Percentiles rank a stretch among this genome's conserved stretches.
phyloP scores from a whole-genome alignment of 169 alveolate genomes.

The Babesia caballi region DNA sequence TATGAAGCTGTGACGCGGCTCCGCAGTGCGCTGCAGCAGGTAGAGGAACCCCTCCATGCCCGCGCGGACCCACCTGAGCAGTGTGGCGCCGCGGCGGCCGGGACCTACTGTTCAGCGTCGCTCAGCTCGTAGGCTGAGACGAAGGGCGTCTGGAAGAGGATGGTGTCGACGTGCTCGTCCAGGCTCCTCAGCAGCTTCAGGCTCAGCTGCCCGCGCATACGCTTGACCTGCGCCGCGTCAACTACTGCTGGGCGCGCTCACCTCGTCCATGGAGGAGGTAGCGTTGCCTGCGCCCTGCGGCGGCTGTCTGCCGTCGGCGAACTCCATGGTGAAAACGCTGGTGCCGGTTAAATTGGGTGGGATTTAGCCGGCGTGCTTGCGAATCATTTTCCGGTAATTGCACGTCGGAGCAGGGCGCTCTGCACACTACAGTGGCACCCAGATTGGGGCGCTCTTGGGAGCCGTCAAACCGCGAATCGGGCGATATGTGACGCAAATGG shows the following conservation, averaged over 20 bases:
- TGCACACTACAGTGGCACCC: too few relatives aligned
- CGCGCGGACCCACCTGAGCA: conserved; percentile 69
- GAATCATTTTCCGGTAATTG: too few relatives aligned
- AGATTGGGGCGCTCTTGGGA: too few relatives aligned
- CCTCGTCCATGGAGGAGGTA: conserved; percentile 60
- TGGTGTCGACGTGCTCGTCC: conserved; percentile 59
- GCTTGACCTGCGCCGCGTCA: conserved; percentile 24
- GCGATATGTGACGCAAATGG: too few relatives aligned
- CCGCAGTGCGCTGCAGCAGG: conserved; percentile 49
- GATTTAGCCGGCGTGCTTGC: too few relatives aligned
- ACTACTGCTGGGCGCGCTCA: background rate
- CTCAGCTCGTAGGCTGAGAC: conserved; percentile 70
- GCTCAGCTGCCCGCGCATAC: conserved; percentile 61
- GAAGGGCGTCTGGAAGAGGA: conserved; percentile 68
- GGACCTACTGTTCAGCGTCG: conserved; percentile 33
- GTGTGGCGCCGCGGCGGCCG: too few relatives aligned
- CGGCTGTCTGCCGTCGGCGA: too few relatives aligned
- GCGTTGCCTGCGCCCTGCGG: too few relatives aligned
- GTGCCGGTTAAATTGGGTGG: too few relatives aligned
- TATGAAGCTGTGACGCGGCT: conserved; percentile 60
- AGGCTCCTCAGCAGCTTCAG: conserved; percentile 61
- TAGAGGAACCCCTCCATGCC: conserved; percentile 74
- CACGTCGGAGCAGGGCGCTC: too few relatives aligned
- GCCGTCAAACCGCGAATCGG: too few relatives aligned
- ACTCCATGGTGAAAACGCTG: too few relatives aligned